Conservation (phyloP, 192 early-diverging fungal species). For the Helicostylum pulchrum region DNA sequence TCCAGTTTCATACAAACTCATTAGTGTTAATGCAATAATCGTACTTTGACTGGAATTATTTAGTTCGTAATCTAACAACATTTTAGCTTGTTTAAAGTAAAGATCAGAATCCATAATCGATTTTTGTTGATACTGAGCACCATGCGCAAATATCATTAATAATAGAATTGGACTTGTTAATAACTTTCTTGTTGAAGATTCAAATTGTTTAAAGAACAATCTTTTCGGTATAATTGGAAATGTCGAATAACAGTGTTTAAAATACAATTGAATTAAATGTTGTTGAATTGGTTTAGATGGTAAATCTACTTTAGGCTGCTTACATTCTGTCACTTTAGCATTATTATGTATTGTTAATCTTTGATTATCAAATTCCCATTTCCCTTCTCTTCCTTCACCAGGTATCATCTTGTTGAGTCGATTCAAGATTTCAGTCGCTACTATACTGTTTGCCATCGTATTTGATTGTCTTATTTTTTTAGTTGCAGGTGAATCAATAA, state of each 20-base stretch:
- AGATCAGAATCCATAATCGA: constrained; percentile 1
- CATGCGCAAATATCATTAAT: constrained; percentile 35
- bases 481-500: background rate
- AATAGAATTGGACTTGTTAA: constrained; percentile 28
- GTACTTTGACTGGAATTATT: constrained; percentile 24
- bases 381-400: constrained; percentile 14
- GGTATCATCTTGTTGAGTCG: background rate
- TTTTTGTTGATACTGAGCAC: constrained; percentile 11
- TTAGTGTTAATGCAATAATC: constrained; percentile 22
- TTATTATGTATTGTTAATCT: background rate
- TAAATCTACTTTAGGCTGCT: background rate
- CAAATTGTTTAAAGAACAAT: constrained; percentile 25
- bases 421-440: background rate
- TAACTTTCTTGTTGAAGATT: background rate
- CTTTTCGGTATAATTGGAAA: constrained; percentile 32
- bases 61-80: constrained; percentile 22
- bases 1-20: constrained; percentile 21
- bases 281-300: constrained; percentile 24
- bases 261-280: constrained; percentile 26
- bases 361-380: constrained; percentile 9
- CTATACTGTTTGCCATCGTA: too few species aligned
- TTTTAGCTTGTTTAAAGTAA: constrained; percentile 32
- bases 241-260: constrained; percentile 21
- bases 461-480: background rate
- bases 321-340: background rate